These are phyloP conservation scores for Chalaropsis thielavioides DNA, from an alignment of 2,329 filamentous ascomycete species.

Conservation along the genomic window DNA sequence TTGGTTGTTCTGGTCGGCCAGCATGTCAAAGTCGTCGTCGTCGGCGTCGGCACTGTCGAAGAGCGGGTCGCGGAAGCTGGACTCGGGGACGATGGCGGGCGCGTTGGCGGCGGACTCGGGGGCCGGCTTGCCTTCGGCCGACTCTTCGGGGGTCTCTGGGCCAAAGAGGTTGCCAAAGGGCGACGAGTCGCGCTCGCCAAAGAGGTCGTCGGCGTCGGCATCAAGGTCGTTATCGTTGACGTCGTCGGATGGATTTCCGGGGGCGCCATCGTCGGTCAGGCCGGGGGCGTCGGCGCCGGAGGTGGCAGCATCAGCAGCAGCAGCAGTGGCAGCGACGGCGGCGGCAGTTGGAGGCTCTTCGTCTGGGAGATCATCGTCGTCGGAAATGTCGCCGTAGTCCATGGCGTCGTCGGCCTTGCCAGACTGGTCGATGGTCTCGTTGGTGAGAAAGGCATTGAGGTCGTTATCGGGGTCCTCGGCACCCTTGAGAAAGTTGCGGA, in stretches of 20 bases:
- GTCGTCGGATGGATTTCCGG: conserved; percentile 29
- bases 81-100: conserved; percentile 16
- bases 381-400: conserved; percentile 81
- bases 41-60: conserved; percentile 28
- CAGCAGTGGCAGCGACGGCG: neutral
- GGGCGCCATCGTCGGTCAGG: conserved; percentile 44
- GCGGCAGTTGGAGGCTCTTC: conserved; percentile 44
- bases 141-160: conserved; percentile 30
- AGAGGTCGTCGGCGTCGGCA: conserved; percentile 46
- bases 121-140: conserved; percentile 23
- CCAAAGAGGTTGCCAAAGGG: conserved; percentile 33
- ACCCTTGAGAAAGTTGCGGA: conserved; percentile 32
- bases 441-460: conserved; percentile 27
- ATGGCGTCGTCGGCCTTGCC: conserved; percentile 87
- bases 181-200: conserved; percentile 44
- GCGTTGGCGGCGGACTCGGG: neutral
- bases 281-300: neutral
- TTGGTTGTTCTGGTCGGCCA: conserved; percentile 39
- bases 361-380: conserved; percentile 69
- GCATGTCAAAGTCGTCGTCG: conserved; percentile 26
- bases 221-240: conserved; percentile 37
- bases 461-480: conserved; percentile 28
- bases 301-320: neutral
- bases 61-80: conserved; percentile 17
- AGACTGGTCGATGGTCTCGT: conserved; percentile 41